These are phyloP conservation scores for Ceratocystis diversiconidia DNA, from an alignment of 2,329 filamentous ascomycete species.

Conservation along the genomic window DNA sequence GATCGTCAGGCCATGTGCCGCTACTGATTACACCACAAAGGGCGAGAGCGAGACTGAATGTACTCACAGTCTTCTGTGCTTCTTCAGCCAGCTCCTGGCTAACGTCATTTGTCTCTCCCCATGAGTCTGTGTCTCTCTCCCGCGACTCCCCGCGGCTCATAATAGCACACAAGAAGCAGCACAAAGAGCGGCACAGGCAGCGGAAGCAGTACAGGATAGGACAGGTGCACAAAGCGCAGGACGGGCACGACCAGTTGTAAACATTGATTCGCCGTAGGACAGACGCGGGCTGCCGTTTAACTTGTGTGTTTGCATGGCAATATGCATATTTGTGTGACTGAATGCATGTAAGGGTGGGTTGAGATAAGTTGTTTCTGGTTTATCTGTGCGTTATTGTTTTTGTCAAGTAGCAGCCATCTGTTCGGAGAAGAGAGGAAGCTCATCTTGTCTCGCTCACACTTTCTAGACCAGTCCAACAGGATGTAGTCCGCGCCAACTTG, in stretches of 20 bases:
- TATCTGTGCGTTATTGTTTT: neutral
- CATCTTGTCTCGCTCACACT: neutral
- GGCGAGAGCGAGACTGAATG: too few species aligned
- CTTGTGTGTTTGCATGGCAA: neutral
- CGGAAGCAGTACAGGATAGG: neutral
- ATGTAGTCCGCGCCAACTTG: neutral
- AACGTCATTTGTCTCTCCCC: slow-evolving; percentile 6
- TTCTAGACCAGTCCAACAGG: neutral
- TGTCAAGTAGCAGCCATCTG: neutral
- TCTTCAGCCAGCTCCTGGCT: neutral
- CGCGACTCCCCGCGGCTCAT: neutral
- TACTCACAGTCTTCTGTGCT: too few species aligned
- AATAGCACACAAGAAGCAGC: neutral
- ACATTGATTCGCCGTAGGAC: neutral
- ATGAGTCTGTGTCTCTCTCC: neutral
- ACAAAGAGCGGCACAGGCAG: neutral
- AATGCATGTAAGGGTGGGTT: neutral
- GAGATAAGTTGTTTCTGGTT: neutral
- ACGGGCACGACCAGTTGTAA: neutral
- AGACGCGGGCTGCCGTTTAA: neutral
- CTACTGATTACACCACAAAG: too few species aligned
- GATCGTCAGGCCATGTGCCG: neutral
- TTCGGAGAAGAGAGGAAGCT: neutral
- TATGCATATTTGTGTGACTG: neutral
- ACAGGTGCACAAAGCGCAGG: neutral